Evolutionary conservation across 495 filamentous ascomycete species (phyloP), one percentile per base, ranked within the genome.

Genomic region (Jackrogersella minutella): DNA sequence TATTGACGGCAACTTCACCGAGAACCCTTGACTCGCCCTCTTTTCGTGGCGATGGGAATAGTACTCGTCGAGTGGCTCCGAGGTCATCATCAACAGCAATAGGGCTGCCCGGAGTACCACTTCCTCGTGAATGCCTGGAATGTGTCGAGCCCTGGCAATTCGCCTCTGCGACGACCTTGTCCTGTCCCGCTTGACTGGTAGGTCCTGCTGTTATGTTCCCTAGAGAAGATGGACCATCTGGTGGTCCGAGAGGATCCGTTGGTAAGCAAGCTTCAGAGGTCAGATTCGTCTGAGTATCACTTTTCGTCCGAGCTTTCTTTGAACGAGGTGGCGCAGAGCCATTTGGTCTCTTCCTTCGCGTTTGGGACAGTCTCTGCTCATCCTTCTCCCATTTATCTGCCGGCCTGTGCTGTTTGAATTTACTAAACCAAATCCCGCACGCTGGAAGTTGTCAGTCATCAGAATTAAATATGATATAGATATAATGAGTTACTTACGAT

Each of bases 391-490:
- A 99, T 59, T 88, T 86, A 41, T 92, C 86, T 47, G 87, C 81
- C 1, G 95, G 95, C 6, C 95, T 86, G 83, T 96, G 96, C 26
- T 74, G 81, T 71, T 91, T 93, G 72, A 89, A 91, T 67, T 96
- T 97, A 39, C 88, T 86, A 59, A 97, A 85, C 93, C 93, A 99
- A 30, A 99, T 84, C 11, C 95, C 95, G 70, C 95, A 99, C 68
- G 95, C 86, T 87, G 50, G 30, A 44, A 28, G 57, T 53, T 30
- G 50, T 66, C 41, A 64, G 21, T 44, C 19, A 43, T 19, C 13
- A 4, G 31, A 34, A 9, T 58, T 14, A 3, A 19, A 33, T 10
- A 17, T 34, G 10, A 50, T 6, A 7, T 13, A 11, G 13, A 19
- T 41, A 16, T 28, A 2, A 28, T 46, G 11, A 24, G 36, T 11